Base-by-base conservation (phyloP, 805 yeast genomes). In the Hanseniaspora taiwanica region DNA sequence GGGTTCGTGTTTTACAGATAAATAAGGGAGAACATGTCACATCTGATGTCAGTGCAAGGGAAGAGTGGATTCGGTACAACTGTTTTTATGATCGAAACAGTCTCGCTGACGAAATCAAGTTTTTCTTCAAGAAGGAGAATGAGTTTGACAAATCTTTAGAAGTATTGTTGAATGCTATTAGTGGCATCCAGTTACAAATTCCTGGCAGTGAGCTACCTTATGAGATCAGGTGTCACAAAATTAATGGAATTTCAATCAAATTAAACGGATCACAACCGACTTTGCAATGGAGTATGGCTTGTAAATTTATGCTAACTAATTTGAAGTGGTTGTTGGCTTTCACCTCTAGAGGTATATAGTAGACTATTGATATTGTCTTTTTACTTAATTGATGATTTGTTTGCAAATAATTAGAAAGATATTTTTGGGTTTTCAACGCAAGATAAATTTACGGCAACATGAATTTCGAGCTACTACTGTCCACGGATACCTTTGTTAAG, bases 201-300 rank as follows among this genome's bases (percentile, higher is more conserved):
- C 21, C 29, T 2, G 1, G 9, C 20, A 17, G 16, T n/a, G 24
- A 21, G 10, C 57, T 85, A 16, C 96, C 96, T 0, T 85, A 85
- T 54, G 61, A 62, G 16, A 83, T 87, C 58, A 67, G 72, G 1
- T 69, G 68, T 7, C 94, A 81, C 45, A 70, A 71, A 39, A 79
- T 89, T 27, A 94, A 91, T 1, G 86, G 83, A 1, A 71, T 75
- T 42, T 74, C 82, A 38, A 78, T 89, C n/a, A 65, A 77, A 36
- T 69, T 84, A 1, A 73, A 82, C 1, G 71, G 82, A 2, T 65
- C 69, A 43, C 60, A 69, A 3, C 72, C 79, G 1, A 79, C 78
- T 54, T 74, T 75, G 35, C 84, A 81, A 45, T 87, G 97, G 97
- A 84, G 96, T 0, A 73, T 79, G 20, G 89, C 94, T 1, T 86